Percentiles rank a stretch among this genome's conserved stretches.
phyloP scores from a whole-genome alignment of 2,329 filamentous ascomycete genomes.

The Alternaria ventricosa region DNA sequence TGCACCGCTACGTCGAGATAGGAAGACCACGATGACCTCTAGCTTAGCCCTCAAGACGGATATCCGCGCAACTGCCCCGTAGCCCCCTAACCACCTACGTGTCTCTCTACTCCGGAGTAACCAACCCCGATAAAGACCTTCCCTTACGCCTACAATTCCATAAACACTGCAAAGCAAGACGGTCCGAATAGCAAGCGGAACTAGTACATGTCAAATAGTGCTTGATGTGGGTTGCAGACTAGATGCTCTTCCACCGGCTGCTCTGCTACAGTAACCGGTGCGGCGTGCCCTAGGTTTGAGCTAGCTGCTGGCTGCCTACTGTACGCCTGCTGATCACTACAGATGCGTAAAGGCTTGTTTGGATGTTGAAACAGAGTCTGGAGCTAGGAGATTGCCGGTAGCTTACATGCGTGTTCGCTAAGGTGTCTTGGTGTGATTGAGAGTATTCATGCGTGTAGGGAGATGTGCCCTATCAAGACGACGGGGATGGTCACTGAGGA shows the following conservation, averaged over 20 bases:
- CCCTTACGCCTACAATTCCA: neutral
- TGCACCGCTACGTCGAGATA: neutral
- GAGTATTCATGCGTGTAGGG: neutral
- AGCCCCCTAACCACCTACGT: neutral
- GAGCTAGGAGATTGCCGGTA: neutral
- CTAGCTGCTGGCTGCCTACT: neutral
- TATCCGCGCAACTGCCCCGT: neutral
- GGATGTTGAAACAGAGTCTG: neutral
- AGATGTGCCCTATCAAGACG: neutral
- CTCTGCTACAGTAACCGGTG: neutral
- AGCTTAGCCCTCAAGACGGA: neutral
- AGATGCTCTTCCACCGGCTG: neutral
- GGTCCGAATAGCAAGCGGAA: conserved; percentile 1
- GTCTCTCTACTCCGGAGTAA: neutral
- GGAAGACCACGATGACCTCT: neutral
- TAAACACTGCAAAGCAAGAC: neutral
- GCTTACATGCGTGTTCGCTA: neutral
- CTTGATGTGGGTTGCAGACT: neutral
- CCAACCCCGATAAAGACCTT: neutral
- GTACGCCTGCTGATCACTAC: neutral
- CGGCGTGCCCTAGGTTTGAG: neutral
- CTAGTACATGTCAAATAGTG: neutral
- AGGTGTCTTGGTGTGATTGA: neutral
- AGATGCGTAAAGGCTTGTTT: neutral
- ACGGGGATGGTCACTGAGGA: neutral